A percentile compares a stretch with the other conserved stretches of the same genome.
phyloP scores from a whole-genome alignment of 177 flowering plant species.

The Vitis hybrid region DNA sequence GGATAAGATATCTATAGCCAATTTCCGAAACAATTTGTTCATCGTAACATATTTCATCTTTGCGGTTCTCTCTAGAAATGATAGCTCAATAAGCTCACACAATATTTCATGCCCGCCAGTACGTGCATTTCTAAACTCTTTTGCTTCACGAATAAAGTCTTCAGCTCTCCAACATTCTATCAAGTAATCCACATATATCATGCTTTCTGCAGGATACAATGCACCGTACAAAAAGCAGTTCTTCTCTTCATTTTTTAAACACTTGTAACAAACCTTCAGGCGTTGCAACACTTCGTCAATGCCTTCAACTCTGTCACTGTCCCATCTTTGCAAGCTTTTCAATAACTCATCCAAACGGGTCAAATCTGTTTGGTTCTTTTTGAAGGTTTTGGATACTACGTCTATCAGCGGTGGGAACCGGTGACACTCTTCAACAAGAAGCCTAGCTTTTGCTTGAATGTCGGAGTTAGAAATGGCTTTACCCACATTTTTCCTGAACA shows the following conservation, averaged over 20 bases:
- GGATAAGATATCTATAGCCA: slow-evolving; percentile 4
- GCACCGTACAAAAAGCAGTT: slow-evolving; percentile 14
- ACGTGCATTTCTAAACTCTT: no score
- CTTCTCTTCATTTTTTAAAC: not conserved
- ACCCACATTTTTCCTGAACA: slow-evolving; percentile 19
- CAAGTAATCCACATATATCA: no score
- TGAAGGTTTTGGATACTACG: slow-evolving; percentile 3
- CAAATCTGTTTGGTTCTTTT: not conserved
- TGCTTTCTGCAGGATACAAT: no score
- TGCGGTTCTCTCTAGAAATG: no score
- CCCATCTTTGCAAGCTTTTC: slow-evolving; percentile 2
- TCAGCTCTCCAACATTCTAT: no score
- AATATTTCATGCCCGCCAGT: no score
- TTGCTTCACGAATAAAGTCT: no score
- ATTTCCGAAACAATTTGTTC: slow-evolving; percentile 11
- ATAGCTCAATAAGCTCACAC: no score
- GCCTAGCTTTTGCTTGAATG: slow-evolving; percentile 10
- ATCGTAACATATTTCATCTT: not conserved
- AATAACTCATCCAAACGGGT: not conserved
- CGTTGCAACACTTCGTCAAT: not conserved
- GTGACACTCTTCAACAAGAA: slow-evolving; percentile 14
- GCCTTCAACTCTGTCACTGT: not conserved
- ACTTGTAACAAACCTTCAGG: slow-evolving; percentile 9
- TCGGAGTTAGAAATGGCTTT: not conserved
- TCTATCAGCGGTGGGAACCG: slow-evolving; percentile 12